phyloP scores from a whole-genome alignment of 1,139 yeast species.

The Yamadazyma diddensiae region DNA sequence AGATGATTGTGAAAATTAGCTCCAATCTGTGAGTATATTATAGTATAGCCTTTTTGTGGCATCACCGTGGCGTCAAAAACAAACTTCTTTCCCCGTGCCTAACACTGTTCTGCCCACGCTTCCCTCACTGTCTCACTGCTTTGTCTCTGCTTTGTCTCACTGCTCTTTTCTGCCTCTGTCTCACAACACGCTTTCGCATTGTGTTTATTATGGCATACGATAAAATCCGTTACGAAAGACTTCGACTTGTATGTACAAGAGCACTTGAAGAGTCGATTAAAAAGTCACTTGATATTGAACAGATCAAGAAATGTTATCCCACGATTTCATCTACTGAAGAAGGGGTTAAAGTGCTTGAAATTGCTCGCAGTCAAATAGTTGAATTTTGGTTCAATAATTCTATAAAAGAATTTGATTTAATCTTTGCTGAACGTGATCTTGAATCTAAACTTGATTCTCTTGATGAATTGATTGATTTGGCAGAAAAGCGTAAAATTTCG shows the following conservation, averaged over 20 bases:
- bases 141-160: too few species aligned
- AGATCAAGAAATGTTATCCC: slow-evolving; percentile 67
- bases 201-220: too few species aligned
- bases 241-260: slow-evolving; percentile 55
- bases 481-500: slow-evolving; percentile 32
- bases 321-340: slow-evolving; percentile 45
- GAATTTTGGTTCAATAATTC: slow-evolving; percentile 62
- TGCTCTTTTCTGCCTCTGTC: too few species aligned
- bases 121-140: too few species aligned
- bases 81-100: too few species aligned
- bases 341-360: slow-evolving; percentile 52
- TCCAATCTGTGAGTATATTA: too few species aligned
- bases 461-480: slow-evolving; percentile 61
- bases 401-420: slow-evolving; percentile 60
- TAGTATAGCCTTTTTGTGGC: too few species aligned
- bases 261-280: slow-evolving; percentile 66
- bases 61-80: too few species aligned
- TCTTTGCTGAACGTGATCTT: slow-evolving; percentile 61
- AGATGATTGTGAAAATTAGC: too few species aligned
- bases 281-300: slow-evolving; percentile 57
- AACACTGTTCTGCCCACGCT: too few species aligned
- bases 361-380: slow-evolving; percentile 59
- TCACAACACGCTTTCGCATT: too few species aligned
- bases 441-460: slow-evolving; percentile 56
- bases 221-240: slow-evolving; percentile 50